Conservation (phyloP, 2,329 filamentous ascomycete species). For the Plectosphaerella plurivora region DNA sequence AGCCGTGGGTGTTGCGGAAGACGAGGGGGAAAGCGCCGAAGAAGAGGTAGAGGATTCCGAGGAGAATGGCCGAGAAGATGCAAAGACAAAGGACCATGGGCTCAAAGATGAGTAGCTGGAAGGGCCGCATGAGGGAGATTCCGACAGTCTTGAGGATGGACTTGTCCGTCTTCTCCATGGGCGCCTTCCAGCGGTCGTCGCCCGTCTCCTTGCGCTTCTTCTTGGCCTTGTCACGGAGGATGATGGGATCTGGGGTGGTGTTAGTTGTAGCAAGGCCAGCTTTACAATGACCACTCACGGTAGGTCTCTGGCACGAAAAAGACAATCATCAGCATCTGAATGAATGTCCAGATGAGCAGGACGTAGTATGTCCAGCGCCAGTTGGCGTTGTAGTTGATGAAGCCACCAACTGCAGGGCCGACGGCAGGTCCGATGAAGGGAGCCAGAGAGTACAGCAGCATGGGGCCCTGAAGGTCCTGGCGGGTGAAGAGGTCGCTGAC, state of each 20-base stretch:
- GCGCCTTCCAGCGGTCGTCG: conserved; percentile 71
- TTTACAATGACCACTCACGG: conserved; percentile 47
- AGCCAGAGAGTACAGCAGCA: conserved; percentile 72
- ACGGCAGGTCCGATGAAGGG: conserved; percentile 60
- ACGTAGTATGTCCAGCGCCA: conserved; percentile 88
- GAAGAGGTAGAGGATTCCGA: conserved; percentile 86
- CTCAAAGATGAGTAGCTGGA: conserved; percentile 75
- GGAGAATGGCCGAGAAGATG: conserved; percentile 75
- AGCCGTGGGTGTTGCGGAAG: conserved; percentile 69
- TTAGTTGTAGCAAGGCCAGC: conserved; percentile 5
- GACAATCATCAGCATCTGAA: conserved; percentile 58
- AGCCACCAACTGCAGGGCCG: conserved; percentile 65
- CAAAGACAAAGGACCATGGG: conserved; percentile 84
- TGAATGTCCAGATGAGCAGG: conserved; percentile 75
- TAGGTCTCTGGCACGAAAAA: conserved; percentile 86
- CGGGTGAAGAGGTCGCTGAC: conserved; percentile 74
- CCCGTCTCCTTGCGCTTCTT: conserved; percentile 68
- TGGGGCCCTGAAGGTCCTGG: conserved; percentile 68
- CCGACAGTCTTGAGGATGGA: conserved; percentile 61
- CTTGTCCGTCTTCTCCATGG: conserved; percentile 67
- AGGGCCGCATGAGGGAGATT: conserved; percentile 61
- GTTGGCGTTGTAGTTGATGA: conserved; percentile 70
- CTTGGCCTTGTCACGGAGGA: conserved; percentile 69
- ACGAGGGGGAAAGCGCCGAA: conserved; percentile 84
- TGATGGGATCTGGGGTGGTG: conserved; percentile 48